Conservation (phyloP, 108 stramenopile genomes). For the Skeletonema grethae region DNA sequence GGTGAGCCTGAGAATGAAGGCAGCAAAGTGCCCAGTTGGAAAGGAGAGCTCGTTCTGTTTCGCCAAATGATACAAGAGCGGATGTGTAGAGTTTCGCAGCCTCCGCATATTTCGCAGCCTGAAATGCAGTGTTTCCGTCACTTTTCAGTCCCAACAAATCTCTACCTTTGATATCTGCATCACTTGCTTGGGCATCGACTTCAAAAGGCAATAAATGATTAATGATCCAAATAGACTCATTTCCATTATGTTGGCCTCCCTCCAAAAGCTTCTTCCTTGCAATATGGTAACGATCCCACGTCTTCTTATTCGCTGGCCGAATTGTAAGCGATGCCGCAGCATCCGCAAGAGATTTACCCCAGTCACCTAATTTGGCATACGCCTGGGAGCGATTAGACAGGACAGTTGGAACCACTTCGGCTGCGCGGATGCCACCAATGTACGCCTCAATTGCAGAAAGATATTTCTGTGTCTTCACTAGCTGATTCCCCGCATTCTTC, state of each 20-base stretch:
- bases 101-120: constrained; percentile 1
- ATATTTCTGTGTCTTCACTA: constrained; percentile 22
- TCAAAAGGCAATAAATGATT: constrained; percentile 9
- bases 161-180: not conserved
- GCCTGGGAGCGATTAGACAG: constrained; percentile 33
- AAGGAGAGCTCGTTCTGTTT: constrained; percentile 16
- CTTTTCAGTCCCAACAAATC: constrained; percentile 9
- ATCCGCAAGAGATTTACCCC: constrained; percentile 23
- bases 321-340: constrained; percentile 33
- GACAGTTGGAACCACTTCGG: constrained; percentile 13
- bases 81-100: constrained; percentile 18
- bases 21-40: constrained; percentile 19
- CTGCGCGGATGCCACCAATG: constrained; percentile 12
- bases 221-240: not conserved
- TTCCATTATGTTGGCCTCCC: not conserved
- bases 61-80: constrained; percentile 15
- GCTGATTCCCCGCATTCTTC: constrained; percentile 7
- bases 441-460: constrained; percentile 18
- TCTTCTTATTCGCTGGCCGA: constrained; percentile 23
- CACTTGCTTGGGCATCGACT: not conserved
- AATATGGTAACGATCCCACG: constrained; percentile 26
- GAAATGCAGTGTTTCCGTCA: constrained; percentile 28
- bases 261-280: constrained; percentile 12
- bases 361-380: constrained; percentile 17
- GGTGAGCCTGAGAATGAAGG: constrained; percentile 6